Evolutionary conservation across 164 flowering plant species (phyloP).

Genomic region (Brasenia schreberi): DNA sequence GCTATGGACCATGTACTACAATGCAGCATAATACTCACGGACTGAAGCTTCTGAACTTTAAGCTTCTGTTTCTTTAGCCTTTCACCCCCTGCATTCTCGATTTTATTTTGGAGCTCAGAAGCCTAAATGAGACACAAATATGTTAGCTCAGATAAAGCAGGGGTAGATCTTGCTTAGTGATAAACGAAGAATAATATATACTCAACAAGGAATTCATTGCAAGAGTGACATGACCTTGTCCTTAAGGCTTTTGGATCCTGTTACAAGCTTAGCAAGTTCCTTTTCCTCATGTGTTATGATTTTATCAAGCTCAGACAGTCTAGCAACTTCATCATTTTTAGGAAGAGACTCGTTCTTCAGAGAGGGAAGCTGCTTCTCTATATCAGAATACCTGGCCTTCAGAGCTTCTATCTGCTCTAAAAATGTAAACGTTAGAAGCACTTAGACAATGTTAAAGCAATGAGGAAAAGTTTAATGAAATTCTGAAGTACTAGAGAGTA

Average conservation of each 20-base stretch:
- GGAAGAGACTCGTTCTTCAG: slow-evolving; percentile 69
- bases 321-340: slow-evolving; percentile 52
- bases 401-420: slow-evolving; percentile 64
- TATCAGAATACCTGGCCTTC: slow-evolving; percentile 38
- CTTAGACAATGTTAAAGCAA: neutral
- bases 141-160: neutral
- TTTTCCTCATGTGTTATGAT: slow-evolving; percentile 53
- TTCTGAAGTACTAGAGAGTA: neutral
- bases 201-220: too few species aligned
- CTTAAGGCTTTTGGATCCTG: slow-evolving; percentile 65
- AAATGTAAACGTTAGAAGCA: neutral
- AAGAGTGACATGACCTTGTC: slow-evolving; percentile 41
- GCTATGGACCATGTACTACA: neutral
- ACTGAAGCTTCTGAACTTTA: slow-evolving; percentile 69
- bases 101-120: slow-evolving; percentile 59
- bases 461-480: neutral
- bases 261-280: slow-evolving; percentile 47
- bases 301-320: slow-evolving; percentile 40
- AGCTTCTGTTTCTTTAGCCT: slow-evolving; percentile 52
- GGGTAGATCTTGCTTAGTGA: too few species aligned
- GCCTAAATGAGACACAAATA: slow-evolving; percentile 29
- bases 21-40: slow-evolving; percentile 43
- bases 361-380: slow-evolving; percentile 72
- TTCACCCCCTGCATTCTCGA: slow-evolving; percentile 98
- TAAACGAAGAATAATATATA: too few species aligned